Conservation (phyloP, 2,329 filamentous ascomycete species). For the Alternaria sp. region DNA sequence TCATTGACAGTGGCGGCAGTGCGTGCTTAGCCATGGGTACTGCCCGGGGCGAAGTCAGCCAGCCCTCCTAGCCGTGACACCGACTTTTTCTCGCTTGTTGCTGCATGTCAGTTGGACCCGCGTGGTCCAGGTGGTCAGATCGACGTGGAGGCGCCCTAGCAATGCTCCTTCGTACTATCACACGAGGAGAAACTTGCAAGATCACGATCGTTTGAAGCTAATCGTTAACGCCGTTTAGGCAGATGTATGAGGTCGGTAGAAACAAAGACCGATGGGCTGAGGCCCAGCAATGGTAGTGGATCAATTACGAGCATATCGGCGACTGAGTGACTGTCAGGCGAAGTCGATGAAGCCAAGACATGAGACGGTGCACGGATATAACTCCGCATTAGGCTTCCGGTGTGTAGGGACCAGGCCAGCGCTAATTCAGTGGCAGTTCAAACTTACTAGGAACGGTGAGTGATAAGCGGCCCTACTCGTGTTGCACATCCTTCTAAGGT, state of each 20-base stretch:
- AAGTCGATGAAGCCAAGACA: constrained; percentile 16
- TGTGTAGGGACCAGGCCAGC: neutral
- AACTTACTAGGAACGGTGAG: constrained; percentile 10
- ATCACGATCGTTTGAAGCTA: constrained; percentile 1
- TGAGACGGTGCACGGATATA: constrained; percentile 9
- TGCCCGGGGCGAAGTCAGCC: constrained; percentile 2
- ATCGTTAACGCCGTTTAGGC: constrained; percentile 1
- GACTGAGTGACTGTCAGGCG: constrained; percentile 19
- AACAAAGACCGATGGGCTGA: constrained; percentile 21
- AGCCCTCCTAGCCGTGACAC: constrained; percentile 8
- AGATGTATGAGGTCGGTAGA: constrained; percentile 1
- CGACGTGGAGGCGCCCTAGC: constrained; percentile 1
- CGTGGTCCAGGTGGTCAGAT: constrained; percentile 7
- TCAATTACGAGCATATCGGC: constrained; percentile 22
- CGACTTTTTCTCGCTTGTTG: constrained; percentile 10
- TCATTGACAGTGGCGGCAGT: constrained; percentile 6
- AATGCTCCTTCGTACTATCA: neutral
- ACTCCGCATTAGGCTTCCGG: constrained; percentile 6
- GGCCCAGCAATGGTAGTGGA: constrained; percentile 7
- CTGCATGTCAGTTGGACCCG: neutral
- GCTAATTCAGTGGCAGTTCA: constrained; percentile 6
- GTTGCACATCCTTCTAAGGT: constrained; percentile 3
- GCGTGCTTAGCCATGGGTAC: neutral
- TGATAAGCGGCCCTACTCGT: constrained; percentile 8
- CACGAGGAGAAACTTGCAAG: neutral